phyloP scores from a whole-genome alignment of 1,139 yeast genomes.

The Candida tunisiensis region DNA sequence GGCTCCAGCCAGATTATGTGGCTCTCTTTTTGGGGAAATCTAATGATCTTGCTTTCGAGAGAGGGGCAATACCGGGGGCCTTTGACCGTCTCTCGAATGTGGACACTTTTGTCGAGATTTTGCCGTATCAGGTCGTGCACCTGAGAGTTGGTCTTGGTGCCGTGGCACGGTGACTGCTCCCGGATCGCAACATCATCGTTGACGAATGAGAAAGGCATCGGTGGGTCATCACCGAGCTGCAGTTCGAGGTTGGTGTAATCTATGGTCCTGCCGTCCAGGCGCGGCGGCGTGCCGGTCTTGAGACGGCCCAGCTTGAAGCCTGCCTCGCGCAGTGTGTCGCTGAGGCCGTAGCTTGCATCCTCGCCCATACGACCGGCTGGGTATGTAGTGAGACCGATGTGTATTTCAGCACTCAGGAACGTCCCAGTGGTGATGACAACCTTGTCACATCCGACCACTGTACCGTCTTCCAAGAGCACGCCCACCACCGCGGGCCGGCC shows the following conservation, averaged over 20 bases:
- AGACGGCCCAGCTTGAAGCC: conserved; percentile 80
- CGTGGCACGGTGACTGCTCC: conserved; percentile 51
- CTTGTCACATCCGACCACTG: conserved; percentile 37
- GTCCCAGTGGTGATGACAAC: conserved; percentile 95
- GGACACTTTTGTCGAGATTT: conserved; percentile 71
- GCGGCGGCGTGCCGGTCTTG: conserved; percentile 95
- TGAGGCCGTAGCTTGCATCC: conserved; percentile 76
- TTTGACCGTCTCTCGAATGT: conserved; percentile 83
- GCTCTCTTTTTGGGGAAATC: conserved; percentile 57
- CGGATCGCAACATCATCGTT: conserved; percentile 45
- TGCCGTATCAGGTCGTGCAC: conserved; percentile 53
- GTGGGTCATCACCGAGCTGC: conserved; percentile 69
- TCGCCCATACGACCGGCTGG: conserved; percentile 96
- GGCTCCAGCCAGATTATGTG: conserved; percentile 95
- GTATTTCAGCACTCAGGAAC: conserved; percentile 86
- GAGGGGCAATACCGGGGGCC: conserved; percentile 99
- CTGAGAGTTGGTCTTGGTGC: conserved; percentile 61
- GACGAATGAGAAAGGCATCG: conserved; percentile 81
- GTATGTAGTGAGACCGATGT: conserved; percentile 59
- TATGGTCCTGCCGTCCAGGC: conserved; percentile 58
- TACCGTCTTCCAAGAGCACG: conserved; percentile 53
- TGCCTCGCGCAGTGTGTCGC: conserved; percentile 54
- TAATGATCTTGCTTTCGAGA: conserved; percentile 72
- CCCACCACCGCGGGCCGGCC: conserved; percentile 34
- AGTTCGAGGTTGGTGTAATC: conserved; percentile 39